These are phyloP conservation scores for Raffaelea arxii DNA, from an alignment of 2,329 filamentous ascomycete genomes.

Conservation along the genomic window DNA sequence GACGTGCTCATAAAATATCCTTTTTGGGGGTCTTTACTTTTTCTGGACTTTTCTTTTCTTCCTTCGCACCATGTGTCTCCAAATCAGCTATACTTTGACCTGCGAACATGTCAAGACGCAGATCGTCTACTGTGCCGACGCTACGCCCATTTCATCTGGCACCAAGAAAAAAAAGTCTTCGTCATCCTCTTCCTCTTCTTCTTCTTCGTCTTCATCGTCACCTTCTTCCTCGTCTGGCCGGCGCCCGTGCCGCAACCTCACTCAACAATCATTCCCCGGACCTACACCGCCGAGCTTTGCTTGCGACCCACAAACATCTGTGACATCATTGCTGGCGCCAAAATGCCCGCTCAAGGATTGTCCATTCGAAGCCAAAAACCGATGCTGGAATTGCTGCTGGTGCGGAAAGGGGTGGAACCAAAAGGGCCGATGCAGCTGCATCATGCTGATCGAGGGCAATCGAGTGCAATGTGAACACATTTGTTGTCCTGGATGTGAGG, in stretches of 20 bases:
- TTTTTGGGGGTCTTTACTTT: too few species aligned
- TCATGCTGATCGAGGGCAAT: constrained; percentile 42
- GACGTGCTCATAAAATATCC: too few species aligned
- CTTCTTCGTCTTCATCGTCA: constrained; percentile 11
- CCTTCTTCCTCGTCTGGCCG: constrained; percentile 4
- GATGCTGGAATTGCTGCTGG: constrained; percentile 47
- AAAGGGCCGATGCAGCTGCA: constrained; percentile 37
- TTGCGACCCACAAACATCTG: constrained; percentile 17
- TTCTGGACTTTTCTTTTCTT: too few species aligned
- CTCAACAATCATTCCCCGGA: constrained; percentile 33
- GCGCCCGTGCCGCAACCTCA: constrained; percentile 30
- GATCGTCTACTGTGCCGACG: constrained; percentile 34
- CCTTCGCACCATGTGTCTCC: constrained; percentile 40
- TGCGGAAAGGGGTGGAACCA: constrained; percentile 44
- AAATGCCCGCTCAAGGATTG: constrained; percentile 37
- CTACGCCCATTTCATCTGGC: constrained; percentile 16
- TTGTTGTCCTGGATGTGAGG: constrained; percentile 40
- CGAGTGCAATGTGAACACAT: constrained; percentile 43
- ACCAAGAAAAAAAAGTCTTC: too few species aligned
- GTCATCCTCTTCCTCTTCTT: not conserved
- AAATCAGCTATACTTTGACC: constrained; percentile 37
- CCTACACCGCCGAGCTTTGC: constrained; percentile 35
- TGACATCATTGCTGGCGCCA: constrained; percentile 21
- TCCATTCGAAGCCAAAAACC: constrained; percentile 38
- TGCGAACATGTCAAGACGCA: constrained; percentile 40